Percentiles rank a stretch among this genome's conserved stretches.
phyloP scores from a whole-genome alignment of 2,329 filamentous ascomycete genomes.

The Aureobasidium sp. region DNA sequence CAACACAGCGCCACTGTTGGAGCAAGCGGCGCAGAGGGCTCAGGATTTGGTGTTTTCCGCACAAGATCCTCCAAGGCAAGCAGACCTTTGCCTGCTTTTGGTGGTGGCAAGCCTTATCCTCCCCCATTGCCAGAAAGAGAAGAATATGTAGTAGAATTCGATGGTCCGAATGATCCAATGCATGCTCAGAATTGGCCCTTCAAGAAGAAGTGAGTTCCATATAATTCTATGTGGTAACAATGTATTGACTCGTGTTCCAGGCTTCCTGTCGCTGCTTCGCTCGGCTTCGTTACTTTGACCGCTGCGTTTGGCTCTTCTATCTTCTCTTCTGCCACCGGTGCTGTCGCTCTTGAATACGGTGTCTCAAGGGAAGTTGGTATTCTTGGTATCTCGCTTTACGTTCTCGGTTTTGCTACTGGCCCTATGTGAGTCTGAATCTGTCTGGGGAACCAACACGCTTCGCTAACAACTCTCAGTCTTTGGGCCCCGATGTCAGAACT shows the following conservation, averaged over 20 bases:
- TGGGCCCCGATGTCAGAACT: slow-evolving; percentile 43
- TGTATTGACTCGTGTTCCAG: slow-evolving; percentile 25
- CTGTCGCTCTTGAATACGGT: slow-evolving; percentile 34
- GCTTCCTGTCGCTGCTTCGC: slow-evolving; percentile 54
- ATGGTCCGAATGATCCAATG: slow-evolving; percentile 61
- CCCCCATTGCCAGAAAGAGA: slow-evolving; percentile 60
- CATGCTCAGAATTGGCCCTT: slow-evolving; percentile 84
- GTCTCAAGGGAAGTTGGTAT: slow-evolving; percentile 30
- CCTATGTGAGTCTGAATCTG: slow-evolving; percentile 11
- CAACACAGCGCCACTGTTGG: slow-evolving; percentile 70
- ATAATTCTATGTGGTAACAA: background rate
- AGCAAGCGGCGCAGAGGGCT: background rate
- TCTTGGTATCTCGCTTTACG: slow-evolving; percentile 29
- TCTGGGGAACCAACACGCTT: slow-evolving; percentile 11
- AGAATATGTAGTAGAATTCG: slow-evolving; percentile 74
- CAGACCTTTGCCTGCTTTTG: slow-evolving; percentile 58
- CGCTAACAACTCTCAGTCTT: slow-evolving; percentile 19
- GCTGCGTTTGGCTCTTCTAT: slow-evolving; percentile 54
- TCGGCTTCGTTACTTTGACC: slow-evolving; percentile 65
- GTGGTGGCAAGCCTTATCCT: slow-evolving; percentile 65
- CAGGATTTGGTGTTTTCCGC: slow-evolving; percentile 19
- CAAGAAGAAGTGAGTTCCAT: slow-evolving; percentile 57
- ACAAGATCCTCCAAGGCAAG: slow-evolving; percentile 40
- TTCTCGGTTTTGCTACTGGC: slow-evolving; percentile 29
- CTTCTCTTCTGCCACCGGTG: slow-evolving; percentile 34